Base-by-base conservation (phyloP, 176 grass and related monocot genomes). In the Canna indica region DNA sequence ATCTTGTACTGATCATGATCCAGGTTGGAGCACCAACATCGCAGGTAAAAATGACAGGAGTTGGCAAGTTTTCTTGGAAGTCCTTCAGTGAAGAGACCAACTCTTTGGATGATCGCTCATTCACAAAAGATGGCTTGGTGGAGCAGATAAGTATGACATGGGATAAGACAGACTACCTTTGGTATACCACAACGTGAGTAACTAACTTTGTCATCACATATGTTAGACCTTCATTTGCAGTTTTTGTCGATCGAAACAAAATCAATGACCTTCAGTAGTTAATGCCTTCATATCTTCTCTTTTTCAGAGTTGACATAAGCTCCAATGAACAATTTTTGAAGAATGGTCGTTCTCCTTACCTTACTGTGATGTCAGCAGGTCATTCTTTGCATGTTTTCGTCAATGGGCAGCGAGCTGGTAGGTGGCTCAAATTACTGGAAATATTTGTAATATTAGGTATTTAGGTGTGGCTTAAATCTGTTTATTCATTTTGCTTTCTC, bases 111-210 rank as follows among this genome's bases (percentile, higher is more conserved):
- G 77, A 83, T 59, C 77, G 68, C 0, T 34, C 88, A 2, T 92
- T 91, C 71, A 90, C 79, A 6, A 92, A 89, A 73, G 35, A 90
- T 77, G 88, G 93, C 14, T 46, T 97, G 64, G 82, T 88, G 36
- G 93, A 92, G 78, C 93, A 97, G 52, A 70, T 97, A 34, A 85
- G 88, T 79, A 72, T 89, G 82, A 97, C 93, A 56, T 87, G 93
- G 88, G 93, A 97, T 78, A 86, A 83, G 36, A 83, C 93, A 3
- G 93, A 97, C 81, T 92, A 97, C 59, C 77, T 97, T 64, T 97
- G 93, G 93, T 97, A 97, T 81, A 97, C 88, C 18, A 92, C 88
- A 11, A 53, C 84, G 93, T 97, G 78, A 92, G 93, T 85, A 47
- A 4, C 31, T 36, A 12, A 46, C 11, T 46, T n/a, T 13, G n/a